Percentiles rank a stretch among this genome's conserved stretches.
These are phyloP conservation scores for Rachicladosporium sp. DNA, from an alignment of 2,329 filamentous ascomycete species.

Conservation along the genomic window DNA sequence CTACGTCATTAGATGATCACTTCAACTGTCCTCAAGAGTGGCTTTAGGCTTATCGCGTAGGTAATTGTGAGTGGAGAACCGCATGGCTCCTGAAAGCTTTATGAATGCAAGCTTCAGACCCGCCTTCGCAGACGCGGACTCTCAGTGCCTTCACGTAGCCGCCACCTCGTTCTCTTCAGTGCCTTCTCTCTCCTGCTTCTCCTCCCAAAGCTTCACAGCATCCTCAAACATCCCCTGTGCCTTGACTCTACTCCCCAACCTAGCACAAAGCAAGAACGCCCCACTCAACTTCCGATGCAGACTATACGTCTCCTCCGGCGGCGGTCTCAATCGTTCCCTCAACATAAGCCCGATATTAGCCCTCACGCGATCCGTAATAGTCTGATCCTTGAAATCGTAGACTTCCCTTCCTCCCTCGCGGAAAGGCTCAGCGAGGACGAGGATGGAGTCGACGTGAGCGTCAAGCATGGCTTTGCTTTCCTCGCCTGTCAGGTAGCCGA, in stretches of 20 bases:
- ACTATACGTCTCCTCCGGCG: conserved; percentile 94
- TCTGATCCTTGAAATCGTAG: conserved; percentile 90
- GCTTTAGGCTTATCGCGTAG: too few species aligned
- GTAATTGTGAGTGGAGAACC: too few species aligned
- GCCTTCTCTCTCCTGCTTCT: conserved; percentile 3
- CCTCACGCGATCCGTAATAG: conserved; percentile 88
- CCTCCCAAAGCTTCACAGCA: conserved; percentile 31
- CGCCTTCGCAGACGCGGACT: neutral
- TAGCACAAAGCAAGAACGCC: conserved; percentile 83
- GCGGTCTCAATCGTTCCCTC: conserved; percentile 72
- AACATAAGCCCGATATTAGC: conserved; percentile 87
- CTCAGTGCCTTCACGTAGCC: too few species aligned
- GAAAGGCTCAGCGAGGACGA: conserved; percentile 90
- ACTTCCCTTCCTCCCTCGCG: conserved; percentile 59
- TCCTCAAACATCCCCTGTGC: conserved; percentile 70
- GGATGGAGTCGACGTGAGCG: conserved; percentile 75
- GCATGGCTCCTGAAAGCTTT: too few species aligned
- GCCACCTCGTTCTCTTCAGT: too few species aligned
- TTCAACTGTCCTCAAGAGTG: too few species aligned
- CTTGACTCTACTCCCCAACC: conserved; percentile 66
- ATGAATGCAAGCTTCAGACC: too few species aligned
- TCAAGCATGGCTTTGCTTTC: conserved; percentile 79
- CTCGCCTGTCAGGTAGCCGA: conserved; percentile 79
- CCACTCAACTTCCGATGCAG: conserved; percentile 91
- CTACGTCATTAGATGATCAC: too few species aligned